Evolutionary conservation across 2,329 filamentous ascomycete species (phyloP), one percentile per base, ranked within the genome.

Genomic region (Phialophora verrucosa): DNA sequence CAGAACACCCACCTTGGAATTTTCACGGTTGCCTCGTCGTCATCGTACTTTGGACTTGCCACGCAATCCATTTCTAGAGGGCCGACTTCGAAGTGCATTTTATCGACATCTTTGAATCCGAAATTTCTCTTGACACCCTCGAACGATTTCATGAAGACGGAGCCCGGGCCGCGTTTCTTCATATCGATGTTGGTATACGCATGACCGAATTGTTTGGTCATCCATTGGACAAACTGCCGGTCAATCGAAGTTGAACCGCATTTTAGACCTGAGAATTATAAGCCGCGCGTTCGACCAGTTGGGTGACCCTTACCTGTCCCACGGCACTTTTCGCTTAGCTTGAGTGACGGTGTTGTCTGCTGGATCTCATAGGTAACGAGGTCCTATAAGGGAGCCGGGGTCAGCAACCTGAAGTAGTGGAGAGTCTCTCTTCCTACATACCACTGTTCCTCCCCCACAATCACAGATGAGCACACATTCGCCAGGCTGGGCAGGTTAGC

Each of bases 221-320:
- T 44, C 51, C 51, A 29, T 29, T 29, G 32, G 12, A 55, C 51
- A 12, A 31, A 29, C 27, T 55, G 32, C 51, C 51, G 32, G 51
- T 55, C 51, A 32, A 55, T 55, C 38, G 38, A 44, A 44, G 38
- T 44, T 8, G 38, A 44, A 7, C 38, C 38, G 38, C 38, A 44
- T 44, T 44, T 44, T 17, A 44, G 38, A 44, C 38, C 38, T 44
- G 38, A 44, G 17, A 44, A 8, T 7, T 5, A 20, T 44, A 2
- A 44, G 38, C 8, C 6, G n/a, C 5, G 14, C 6, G 17, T 8
- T 44, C 17, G 17, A 8, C 8, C 38, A n/a, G 5, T 17, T 7
- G 38, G 38, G 17, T 7, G 17, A 44, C 3, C 17, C 38, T 1
- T 44, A 44, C 38, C 38, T 44, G 38, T 44, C 7, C 38, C 38